Conservation (phyloP, 345 rosid genomes). For the Salix dunnii region DNA sequence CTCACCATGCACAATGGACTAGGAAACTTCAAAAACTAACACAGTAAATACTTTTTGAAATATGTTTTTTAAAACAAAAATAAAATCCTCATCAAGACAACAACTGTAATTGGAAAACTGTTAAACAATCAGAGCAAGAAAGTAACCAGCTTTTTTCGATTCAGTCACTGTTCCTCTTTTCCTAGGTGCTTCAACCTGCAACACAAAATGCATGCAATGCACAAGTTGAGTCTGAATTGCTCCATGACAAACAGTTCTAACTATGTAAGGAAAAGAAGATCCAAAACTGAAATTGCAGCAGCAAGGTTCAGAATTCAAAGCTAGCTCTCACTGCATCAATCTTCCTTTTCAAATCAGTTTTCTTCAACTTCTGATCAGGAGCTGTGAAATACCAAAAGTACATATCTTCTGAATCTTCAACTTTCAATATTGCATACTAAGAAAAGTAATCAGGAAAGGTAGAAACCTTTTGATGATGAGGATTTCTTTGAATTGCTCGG, state of each 20-base stretch:
- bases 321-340: constrained; percentile 31
- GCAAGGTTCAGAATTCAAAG: constrained; percentile 10
- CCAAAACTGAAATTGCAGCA: neutral
- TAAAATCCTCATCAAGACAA: neutral
- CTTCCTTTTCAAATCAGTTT: constrained; percentile 28
- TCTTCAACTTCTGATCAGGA: constrained; percentile 32
- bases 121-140: neutral
- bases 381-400: constrained; percentile 28
- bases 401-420: constrained; percentile 14
- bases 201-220: neutral
- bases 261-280: neutral
- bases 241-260: constrained; percentile 6
- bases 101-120: neutral
- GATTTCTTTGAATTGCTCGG: constrained; percentile 31
- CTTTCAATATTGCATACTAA: constrained; percentile 5
- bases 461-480: constrained; percentile 40
- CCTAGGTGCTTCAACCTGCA: constrained; percentile 37
- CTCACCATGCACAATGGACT: no score
- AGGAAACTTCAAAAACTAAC: no score
- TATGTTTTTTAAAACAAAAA: neutral
- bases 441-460: constrained; percentile 14
- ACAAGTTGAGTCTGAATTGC: constrained; percentile 1
- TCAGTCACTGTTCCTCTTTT: constrained; percentile 35
- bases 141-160: constrained; percentile 24
- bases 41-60: neutral